Conservation (phyloP, 257 asterid species). For the Capsicum baccatum region DNA sequence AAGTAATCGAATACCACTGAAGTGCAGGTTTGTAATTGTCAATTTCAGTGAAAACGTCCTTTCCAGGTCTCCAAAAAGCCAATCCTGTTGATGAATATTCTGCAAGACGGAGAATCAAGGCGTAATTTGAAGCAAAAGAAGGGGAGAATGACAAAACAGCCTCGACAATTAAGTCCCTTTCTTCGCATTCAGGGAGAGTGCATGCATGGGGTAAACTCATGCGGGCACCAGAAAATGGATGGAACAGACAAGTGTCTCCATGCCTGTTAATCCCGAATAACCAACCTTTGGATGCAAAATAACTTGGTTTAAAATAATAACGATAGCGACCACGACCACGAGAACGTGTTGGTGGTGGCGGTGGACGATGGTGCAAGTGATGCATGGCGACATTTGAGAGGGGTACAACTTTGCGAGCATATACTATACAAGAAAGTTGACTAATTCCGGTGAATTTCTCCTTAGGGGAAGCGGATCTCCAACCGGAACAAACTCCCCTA, state of each 20-base stretch:
- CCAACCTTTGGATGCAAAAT: neutral
- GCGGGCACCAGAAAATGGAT: neutral
- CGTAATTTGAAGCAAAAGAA: no score
- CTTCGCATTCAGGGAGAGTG: neutral
- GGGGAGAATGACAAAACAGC: no score
- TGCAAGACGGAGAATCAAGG: no score
- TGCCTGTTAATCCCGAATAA: neutral
- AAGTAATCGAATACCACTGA: neutral
- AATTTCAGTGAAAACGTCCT: no score
- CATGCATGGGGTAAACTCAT: neutral
- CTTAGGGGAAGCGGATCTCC: neutral
- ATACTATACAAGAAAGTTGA: neutral
- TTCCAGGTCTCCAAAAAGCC: no score
- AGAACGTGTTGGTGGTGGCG: no score
- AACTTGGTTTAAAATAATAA: neutral
- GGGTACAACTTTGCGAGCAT: neutral
- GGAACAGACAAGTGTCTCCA: neutral
- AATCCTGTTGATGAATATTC: no score
- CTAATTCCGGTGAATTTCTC: neutral
- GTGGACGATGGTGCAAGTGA: neutral
- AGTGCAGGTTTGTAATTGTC: no score
- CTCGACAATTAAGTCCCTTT: no score
- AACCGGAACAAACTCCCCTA: neutral
- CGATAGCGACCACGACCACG: neutral
- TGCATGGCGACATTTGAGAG: neutral